Conservation (phyloP, 768 basidiomycete species). For the Trametes cingulata region DNA sequence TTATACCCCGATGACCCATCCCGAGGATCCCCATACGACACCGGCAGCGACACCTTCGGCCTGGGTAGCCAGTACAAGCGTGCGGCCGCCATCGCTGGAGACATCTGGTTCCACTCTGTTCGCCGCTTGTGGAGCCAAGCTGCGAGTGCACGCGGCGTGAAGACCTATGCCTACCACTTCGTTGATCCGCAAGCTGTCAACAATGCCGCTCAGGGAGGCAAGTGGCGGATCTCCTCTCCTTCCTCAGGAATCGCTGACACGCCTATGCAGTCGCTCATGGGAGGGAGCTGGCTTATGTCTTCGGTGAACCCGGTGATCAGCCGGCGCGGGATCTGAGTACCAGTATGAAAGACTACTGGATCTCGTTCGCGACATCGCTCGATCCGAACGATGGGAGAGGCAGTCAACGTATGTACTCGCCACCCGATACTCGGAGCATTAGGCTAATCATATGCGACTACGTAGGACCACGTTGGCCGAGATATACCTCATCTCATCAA, state of each 20-base stretch:
- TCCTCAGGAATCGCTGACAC: too few species aligned
- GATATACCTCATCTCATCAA: slow-evolving; percentile 9
- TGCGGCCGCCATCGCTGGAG: slow-evolving; percentile 39
- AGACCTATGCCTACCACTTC: slow-evolving; percentile 45
- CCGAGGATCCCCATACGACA: slow-evolving; percentile 47
- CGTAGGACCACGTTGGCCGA: slow-evolving; percentile 13
- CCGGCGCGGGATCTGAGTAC: slow-evolving; percentile 30
- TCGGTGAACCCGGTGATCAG: background rate
- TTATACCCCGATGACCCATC: slow-evolving; percentile 46
- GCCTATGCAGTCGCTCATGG: slow-evolving; percentile 13
- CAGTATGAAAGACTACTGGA: slow-evolving; percentile 46
- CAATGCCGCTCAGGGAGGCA: slow-evolving; percentile 6
- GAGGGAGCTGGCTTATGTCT: slow-evolving; percentile 27
- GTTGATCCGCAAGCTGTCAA: slow-evolving; percentile 35
- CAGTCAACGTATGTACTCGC: slow-evolving; percentile 30
- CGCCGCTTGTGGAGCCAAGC: slow-evolving; percentile 43
- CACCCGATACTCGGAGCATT: background rate
- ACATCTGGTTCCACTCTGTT: slow-evolving; percentile 42
- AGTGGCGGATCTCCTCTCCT: background rate
- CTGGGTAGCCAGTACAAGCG: slow-evolving; percentile 42
- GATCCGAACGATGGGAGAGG: slow-evolving; percentile 48
- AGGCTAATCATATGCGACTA: background rate
- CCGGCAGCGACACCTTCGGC: slow-evolving; percentile 48
- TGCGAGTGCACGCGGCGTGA: slow-evolving; percentile 39
- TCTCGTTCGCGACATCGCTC: slow-evolving; percentile 46